These are phyloP conservation scores for Magnolia kwangsiensis DNA, from an alignment of 164 flowering plant species.

Conservation along the genomic window DNA sequence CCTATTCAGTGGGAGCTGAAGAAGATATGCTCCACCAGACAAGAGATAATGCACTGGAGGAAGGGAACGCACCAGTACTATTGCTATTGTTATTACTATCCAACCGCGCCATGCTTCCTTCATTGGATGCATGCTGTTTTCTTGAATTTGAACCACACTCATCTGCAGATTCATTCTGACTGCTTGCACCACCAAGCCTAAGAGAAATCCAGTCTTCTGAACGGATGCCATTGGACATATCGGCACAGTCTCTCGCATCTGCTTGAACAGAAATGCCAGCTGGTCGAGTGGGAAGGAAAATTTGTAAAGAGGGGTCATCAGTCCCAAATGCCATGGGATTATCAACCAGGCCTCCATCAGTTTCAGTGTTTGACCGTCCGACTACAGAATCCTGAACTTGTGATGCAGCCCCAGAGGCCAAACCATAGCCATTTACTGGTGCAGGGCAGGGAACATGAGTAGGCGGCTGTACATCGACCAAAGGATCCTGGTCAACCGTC, in stretches of 20 bases:
- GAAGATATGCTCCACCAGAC: too few relatives aligned
- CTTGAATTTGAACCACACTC: constrained; percentile 40
- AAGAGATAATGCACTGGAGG: neutral
- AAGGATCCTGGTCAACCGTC: constrained; percentile 51
- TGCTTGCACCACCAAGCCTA: constrained; percentile 67
- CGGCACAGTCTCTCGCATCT: constrained; percentile 50
- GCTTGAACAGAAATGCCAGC: constrained; percentile 40
- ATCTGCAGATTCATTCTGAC: constrained; percentile 37
- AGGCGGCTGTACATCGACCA: constrained; percentile 44
- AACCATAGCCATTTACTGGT: constrained; percentile 51
- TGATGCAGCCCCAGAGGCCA: constrained; percentile 39
- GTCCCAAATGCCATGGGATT: constrained; percentile 67
- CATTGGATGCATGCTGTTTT: constrained; percentile 42
- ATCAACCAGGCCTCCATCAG: constrained; percentile 60
- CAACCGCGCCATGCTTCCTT: constrained; percentile 51
- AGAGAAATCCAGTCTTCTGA: constrained; percentile 93
- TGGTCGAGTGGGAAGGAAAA: constrained; percentile 81
- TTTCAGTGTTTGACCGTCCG: constrained; percentile 34
- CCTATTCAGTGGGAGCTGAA: too few relatives aligned
- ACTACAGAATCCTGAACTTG: constrained; percentile 45
- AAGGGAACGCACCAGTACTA: constrained; percentile 42
- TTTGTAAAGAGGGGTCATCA: constrained; percentile 82
- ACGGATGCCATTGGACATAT: constrained; percentile 50
- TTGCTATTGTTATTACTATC: constrained; percentile 24
- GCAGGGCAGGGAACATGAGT: constrained; percentile 38